Percentiles rank a stretch among this genome's conserved stretches.
phyloP scores from a whole-genome alignment of 495 filamentous ascomycete species.

The Xylaria venustula region DNA sequence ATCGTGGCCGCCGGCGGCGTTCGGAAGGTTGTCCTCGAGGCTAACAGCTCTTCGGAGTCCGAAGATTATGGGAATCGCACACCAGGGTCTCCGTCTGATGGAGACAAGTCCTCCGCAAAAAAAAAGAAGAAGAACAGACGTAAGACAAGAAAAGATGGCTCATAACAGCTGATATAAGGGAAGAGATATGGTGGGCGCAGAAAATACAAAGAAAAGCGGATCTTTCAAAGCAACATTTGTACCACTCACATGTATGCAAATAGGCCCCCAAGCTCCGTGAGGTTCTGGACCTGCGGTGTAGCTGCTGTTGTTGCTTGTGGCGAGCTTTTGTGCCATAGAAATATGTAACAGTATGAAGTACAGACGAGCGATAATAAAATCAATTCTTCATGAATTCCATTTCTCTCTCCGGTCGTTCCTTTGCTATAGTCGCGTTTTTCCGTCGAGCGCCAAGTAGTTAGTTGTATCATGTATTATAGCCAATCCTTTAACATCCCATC shows the following conservation, averaged over 20 bases:
- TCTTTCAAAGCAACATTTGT: not conserved
- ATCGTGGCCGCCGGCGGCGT: constrained; percentile 78
- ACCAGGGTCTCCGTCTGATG: constrained; percentile 8
- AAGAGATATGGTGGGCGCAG: not conserved
- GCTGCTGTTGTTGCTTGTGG: not conserved
- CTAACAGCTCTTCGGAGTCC: constrained; percentile 52
- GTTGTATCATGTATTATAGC: too few species aligned
- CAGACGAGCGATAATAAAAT: not conserved
- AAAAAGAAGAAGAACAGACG: constrained; percentile 39
- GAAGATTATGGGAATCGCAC: constrained; percentile 14
- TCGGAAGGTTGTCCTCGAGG: constrained; percentile 80
- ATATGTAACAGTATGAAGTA: not conserved
- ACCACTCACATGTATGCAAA: not conserved
- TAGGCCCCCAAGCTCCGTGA: too few species aligned
- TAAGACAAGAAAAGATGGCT: constrained; percentile 45
- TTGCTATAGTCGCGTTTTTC: too few species aligned
- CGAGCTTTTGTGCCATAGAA: too few species aligned
- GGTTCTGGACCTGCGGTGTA: not conserved
- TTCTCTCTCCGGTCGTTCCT: not conserved
- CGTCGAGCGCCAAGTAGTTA: too few species aligned
- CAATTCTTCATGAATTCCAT: not conserved
- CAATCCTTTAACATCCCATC: too few species aligned
- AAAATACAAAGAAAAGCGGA: not conserved
- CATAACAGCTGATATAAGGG: constrained; percentile 15
- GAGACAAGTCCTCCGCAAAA: constrained; percentile 11